Conservation (phyloP, 306 rosid genomes). For the Malus asiatica region DNA sequence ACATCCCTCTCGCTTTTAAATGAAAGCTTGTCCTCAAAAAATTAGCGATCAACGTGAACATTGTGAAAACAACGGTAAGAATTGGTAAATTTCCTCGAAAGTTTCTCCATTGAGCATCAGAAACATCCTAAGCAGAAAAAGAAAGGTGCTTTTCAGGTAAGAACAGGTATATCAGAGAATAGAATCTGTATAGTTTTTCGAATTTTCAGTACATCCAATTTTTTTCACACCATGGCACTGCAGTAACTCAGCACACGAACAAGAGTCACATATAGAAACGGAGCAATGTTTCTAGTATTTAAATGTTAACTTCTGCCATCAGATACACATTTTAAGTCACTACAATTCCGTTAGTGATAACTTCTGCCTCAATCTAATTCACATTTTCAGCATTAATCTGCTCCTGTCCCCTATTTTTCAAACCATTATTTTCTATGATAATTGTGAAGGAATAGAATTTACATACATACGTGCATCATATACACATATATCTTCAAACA, state of each 20-base stretch:
- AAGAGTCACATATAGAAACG: not conserved
- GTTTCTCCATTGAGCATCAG: conserved; percentile 97
- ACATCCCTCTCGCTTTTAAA: conserved; percentile 68
- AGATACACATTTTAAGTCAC: not conserved
- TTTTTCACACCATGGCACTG: not conserved
- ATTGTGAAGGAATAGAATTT: not conserved
- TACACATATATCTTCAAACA: not conserved
- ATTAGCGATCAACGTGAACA: conserved; percentile 49
- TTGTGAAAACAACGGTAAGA: conserved; percentile 62
- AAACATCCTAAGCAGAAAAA: conserved; percentile 48
- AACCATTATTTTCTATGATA: not conserved
- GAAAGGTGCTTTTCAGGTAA: not conserved
- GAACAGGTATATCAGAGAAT: not conserved
- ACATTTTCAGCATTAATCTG: not conserved
- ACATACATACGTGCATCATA: not conserved
- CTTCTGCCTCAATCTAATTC: not conserved
- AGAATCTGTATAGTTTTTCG: not conserved
- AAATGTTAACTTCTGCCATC: not conserved
- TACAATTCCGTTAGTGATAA: not conserved
- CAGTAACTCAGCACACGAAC: not conserved
- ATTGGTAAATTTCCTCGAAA: conserved; percentile 72
- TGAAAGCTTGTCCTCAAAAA: conserved; percentile 38
- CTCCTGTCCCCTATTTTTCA: not conserved
- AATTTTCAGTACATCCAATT: not conserved
- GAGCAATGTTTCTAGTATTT: not conserved